Percentiles rank a stretch among this genome's conserved stretches.
phyloP scores from a whole-genome alignment of 805 yeast genomes.

The Grigorovia yakushimaensis region DNA sequence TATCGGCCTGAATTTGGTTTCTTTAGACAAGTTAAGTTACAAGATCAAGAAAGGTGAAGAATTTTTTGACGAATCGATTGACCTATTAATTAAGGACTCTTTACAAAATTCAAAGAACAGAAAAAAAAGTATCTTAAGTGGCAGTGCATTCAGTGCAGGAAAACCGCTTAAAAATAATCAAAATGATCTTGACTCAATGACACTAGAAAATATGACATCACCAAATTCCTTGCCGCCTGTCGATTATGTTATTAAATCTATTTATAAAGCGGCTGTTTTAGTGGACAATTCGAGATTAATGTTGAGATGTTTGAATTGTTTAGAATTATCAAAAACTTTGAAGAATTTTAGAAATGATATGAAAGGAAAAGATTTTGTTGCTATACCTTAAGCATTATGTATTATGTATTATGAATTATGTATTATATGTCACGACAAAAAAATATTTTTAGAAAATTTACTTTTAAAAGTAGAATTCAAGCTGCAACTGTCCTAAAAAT shows the following conservation, averaged over 20 bases:
- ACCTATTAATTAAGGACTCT: conserved; percentile 18
- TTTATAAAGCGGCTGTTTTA: conserved; percentile 51
- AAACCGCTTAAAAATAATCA: conserved; percentile 7
- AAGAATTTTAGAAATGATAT: conserved; percentile 12
- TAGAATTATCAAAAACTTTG: conserved; percentile 22
- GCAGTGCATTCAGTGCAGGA: conserved; percentile 1
- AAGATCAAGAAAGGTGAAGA: conserved; percentile 18
- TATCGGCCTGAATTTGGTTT: conserved; percentile 20
- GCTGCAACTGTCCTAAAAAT: no score
- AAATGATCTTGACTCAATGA: conserved; percentile 27
- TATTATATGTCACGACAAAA: no score
- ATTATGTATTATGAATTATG: not conserved
- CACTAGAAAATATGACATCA: conserved; percentile 48
- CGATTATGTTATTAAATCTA: conserved; percentile 44
- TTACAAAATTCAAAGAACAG: conserved; percentile 6
- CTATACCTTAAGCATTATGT: not conserved
- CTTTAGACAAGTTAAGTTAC: conserved; percentile 21
- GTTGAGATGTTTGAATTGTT: conserved; percentile 27
- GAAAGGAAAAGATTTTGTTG: not conserved
- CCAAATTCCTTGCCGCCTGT: conserved; percentile 48
- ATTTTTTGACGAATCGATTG: conserved; percentile 21
- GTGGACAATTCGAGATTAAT: conserved; percentile 57
- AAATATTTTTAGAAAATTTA: no score
- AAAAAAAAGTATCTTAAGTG: conserved; percentile 2
- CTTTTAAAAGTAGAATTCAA: no score